A percentile compares a stretch with the other conserved stretches of the same genome.
Conservation (phyloP, 495 filamentous ascomycete species). For the Opeltia flavorubescens region DNA sequence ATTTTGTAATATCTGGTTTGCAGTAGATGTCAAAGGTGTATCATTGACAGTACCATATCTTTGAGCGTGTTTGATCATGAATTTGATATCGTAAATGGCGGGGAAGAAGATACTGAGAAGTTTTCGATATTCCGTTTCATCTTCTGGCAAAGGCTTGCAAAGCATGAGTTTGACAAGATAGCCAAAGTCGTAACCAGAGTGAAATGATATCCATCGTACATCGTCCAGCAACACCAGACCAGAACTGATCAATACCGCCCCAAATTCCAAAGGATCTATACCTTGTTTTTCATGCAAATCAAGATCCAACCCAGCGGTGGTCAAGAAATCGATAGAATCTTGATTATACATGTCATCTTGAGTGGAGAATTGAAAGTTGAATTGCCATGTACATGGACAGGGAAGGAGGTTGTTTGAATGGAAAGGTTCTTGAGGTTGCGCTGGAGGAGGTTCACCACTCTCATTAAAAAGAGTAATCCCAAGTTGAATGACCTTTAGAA, state of each 20-base stretch:
- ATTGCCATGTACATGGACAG: constrained; percentile 88
- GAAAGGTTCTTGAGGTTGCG: constrained; percentile 40
- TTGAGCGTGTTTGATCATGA: constrained; percentile 77
- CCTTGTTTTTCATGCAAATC: constrained; percentile 64
- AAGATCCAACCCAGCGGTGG: constrained; percentile 82
- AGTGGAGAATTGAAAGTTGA: constrained; percentile 94
- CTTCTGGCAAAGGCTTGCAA: constrained; percentile 63
- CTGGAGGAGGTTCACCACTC: constrained; percentile 70
- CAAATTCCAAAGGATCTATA: constrained; percentile 85
- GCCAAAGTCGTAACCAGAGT: constrained; percentile 97
- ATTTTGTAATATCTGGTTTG: constrained; percentile 54
- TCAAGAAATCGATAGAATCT: constrained; percentile 76
- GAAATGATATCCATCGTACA: constrained; percentile 91
- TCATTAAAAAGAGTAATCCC: constrained; percentile 84
- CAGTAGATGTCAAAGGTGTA: constrained; percentile 44
- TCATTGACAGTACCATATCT: constrained; percentile 47
- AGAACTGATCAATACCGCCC: constrained; percentile 75
- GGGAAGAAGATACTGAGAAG: constrained; percentile 86
- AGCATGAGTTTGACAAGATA: constrained; percentile 89
- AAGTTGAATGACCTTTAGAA: constrained; percentile 92
- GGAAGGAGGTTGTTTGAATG: constrained; percentile 43
- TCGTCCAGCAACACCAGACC: constrained; percentile 80
- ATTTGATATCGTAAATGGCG: constrained; percentile 88
- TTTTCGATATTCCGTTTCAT: constrained; percentile 74
- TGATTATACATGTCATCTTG: constrained; percentile 94